phyloP scores from a whole-genome alignment of 495 filamentous ascomycete genomes.

The Parathielavia appendiculata region DNA sequence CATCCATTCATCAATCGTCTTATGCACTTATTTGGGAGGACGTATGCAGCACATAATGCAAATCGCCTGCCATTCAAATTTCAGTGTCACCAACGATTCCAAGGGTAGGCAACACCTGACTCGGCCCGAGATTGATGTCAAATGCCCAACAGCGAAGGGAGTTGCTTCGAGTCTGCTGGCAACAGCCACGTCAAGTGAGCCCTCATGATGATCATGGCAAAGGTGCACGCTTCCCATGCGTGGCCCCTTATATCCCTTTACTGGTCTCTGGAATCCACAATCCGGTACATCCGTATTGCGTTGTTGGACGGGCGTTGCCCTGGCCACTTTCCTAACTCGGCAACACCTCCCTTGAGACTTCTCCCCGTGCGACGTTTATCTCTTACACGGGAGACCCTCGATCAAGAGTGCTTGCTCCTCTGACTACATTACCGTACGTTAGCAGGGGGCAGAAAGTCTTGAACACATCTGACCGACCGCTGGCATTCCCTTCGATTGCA shows the following conservation, averaged over 20 bases:
- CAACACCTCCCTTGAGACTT: slow-evolving; percentile 19
- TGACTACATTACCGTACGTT: too few species aligned
- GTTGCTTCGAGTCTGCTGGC: slow-evolving; percentile 6
- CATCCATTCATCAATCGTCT: slow-evolving; percentile 33
- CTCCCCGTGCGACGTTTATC: slow-evolving; percentile 25
- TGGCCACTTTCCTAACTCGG: slow-evolving; percentile 23
- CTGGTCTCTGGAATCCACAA: slow-evolving; percentile 13
- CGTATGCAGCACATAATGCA: slow-evolving; percentile 20
- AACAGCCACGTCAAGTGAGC: slow-evolving; percentile 9
- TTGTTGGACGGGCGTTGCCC: background rate
- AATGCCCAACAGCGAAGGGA: slow-evolving; percentile 13
- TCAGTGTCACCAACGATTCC: slow-evolving; percentile 19
- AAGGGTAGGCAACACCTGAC: slow-evolving; percentile 19
- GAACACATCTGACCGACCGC: background rate
- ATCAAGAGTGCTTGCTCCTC: slow-evolving; percentile 17
- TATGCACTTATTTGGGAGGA: slow-evolving; percentile 20
- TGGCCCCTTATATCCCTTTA: slow-evolving; percentile 12
- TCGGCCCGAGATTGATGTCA: slow-evolving; percentile 20
- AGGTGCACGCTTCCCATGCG: slow-evolving; percentile 11
- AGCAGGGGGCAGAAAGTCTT: slow-evolving; percentile 3
- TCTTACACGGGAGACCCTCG: slow-evolving; percentile 19
- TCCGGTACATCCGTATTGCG: slow-evolving; percentile 1
- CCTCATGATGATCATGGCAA: slow-evolving; percentile 15
- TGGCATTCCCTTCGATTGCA: background rate
- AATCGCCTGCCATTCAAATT: slow-evolving; percentile 27